Base-by-base conservation (phyloP, 1,284 basidiomycete species). In the Ganoderma sp. region DNA sequence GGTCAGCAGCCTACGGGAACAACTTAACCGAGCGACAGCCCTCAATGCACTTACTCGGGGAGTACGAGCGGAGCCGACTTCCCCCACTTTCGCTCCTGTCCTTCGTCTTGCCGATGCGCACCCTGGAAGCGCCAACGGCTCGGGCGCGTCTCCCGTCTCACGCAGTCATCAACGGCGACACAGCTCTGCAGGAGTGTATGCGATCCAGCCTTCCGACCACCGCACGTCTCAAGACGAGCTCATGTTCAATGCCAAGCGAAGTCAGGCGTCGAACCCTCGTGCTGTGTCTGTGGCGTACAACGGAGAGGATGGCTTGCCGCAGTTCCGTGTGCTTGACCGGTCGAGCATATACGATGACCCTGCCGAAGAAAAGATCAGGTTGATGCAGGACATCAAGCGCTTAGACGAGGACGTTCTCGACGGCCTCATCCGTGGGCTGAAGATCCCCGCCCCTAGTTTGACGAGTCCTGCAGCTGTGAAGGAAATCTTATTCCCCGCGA, bases 401-500 rank as follows among this genome's bases (percentile, higher is more conserved):
- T 82, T 99, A 65, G 98, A 99, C 76, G 95, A 98, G 77, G 98
- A 99, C 77, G 92, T 99, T 52, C 85, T 99, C 32, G 89, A 95
- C 71, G 96, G 96, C 25, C 86, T 99, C 52, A 91, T 99, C 75
- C 89, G 93, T 67, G 93, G 94, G 66, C 83, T 99, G 75, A 98
- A 97, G 84, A 97, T 99, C 67, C 96, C 97, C 19, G 88, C 91
- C 22, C 95, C 98, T 0, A 96, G 92, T 76, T 84, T 95, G 65
- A 94, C 93, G 67, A 98, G 95, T 77, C 95, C 96, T 1, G 95
- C 96, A 22, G 91, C 92, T 39, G 92, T 97, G 71, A 99, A 99
- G 82, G 98, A 99, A 80, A 97, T 99, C 65, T 86, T 99, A 54
- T 99, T 99, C 92, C 98, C 98, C 5, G 97, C 98, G n/a, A 99